These are phyloP conservation scores for Alternaria sp. DNA, from an alignment of 2,329 filamentous ascomycete species.

Conservation along the genomic window DNA sequence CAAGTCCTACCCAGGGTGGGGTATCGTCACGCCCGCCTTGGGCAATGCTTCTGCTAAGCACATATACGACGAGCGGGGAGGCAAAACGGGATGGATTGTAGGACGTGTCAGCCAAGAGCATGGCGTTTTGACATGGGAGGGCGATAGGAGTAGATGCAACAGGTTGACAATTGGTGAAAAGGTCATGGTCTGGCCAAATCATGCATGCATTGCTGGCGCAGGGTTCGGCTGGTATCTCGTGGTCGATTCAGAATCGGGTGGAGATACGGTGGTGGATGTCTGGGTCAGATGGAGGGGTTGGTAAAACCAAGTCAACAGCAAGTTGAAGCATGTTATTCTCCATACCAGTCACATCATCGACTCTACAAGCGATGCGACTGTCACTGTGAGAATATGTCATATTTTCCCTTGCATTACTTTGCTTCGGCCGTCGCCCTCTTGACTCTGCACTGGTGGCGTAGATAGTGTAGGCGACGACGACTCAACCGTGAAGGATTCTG, in stretches of 20 bases:
- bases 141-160: conserved; percentile 42
- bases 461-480: conserved; percentile 17
- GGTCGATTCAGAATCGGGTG: conserved; percentile 68
- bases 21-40: conserved; percentile 69
- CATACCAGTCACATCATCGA: not conserved
- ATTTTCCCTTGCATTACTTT: not conserved
- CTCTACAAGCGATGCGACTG: not conserved
- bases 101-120: conserved; percentile 80
- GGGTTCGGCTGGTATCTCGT: conserved; percentile 77
- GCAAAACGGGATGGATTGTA: conserved; percentile 68
- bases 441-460: not conserved
- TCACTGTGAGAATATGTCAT: not conserved
- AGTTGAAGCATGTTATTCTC: not conserved
- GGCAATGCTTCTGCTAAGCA: conserved; percentile 31
- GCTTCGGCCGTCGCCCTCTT: not conserved
- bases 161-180: conserved; percentile 69
- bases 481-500: conserved; percentile 16
- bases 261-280: conserved; percentile 71
- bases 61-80: conserved; percentile 40
- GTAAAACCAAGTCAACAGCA: conserved; percentile 51
- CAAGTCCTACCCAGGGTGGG: conserved; percentile 75
- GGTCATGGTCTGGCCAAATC: conserved; percentile 78
- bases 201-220: conserved; percentile 78
- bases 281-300: conserved; percentile 77
- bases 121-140: conserved; percentile 71